Evolutionary conservation across 2,329 filamentous ascomycete species (phyloP).

Genomic region (Cladosporium sp.): DNA sequence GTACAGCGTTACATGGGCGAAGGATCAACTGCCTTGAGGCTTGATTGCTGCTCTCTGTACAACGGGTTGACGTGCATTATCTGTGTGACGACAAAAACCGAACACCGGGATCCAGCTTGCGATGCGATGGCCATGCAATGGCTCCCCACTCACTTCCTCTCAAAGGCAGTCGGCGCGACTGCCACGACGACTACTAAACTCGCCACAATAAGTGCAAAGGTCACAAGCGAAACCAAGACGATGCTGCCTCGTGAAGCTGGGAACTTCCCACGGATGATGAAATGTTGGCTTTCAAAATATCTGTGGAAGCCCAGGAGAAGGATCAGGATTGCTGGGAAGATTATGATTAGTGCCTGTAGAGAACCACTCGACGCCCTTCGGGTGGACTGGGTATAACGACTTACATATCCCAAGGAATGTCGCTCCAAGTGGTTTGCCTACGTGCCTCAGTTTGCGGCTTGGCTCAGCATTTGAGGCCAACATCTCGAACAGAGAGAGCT

Average conservation of each 20-base stretch:
- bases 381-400: constrained; percentile 17
- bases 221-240: constrained; percentile 66
- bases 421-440: constrained; percentile 74
- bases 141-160: constrained; percentile 25
- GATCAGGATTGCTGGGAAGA: constrained; percentile 63
- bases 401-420: constrained; percentile 69
- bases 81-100: not conserved
- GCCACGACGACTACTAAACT: constrained; percentile 62
- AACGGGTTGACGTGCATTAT: not conserved
- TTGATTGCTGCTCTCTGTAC: not conserved
- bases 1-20: constrained; percentile 68
- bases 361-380: not conserved
- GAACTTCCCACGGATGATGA: constrained; percentile 78
- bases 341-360: not conserved
- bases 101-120: not conserved
- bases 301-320: constrained; percentile 75
- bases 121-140: not conserved
- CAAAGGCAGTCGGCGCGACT: constrained; percentile 53
- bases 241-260: constrained; percentile 77
- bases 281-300: constrained; percentile 77
- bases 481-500: constrained; percentile 19
- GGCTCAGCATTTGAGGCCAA: constrained; percentile 21
- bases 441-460: constrained; percentile 43
- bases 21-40: constrained; percentile 19
- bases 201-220: constrained; percentile 60